Conservation (phyloP, 2,329 filamentous ascomycete genomes). For the Aspergillus vadensis region DNA sequence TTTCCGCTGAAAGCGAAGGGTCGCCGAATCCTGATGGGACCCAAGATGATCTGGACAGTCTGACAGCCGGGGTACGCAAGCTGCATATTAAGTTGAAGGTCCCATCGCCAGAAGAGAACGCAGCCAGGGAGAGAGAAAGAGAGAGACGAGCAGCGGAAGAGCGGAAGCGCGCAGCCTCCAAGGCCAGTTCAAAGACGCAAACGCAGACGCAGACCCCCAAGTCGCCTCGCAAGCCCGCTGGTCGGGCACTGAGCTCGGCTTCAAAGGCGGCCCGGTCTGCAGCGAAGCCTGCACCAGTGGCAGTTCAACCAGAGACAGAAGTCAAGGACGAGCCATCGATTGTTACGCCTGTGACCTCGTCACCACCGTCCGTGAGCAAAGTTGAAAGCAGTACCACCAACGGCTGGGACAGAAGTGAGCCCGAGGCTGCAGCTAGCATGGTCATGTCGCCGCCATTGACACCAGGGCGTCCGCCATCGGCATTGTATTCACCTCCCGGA, state of each 20-base stretch:
- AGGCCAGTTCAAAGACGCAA: constrained; percentile 17
- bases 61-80: constrained; percentile 57
- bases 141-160: constrained; percentile 50
- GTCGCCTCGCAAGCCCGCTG: constrained; percentile 33
- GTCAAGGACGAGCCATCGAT: background rate
- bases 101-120: constrained; percentile 59
- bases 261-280: constrained; percentile 14
- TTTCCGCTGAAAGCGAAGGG: constrained; percentile 7
- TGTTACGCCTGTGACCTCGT: constrained; percentile 10
- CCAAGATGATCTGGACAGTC: constrained; percentile 49
- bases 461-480: constrained; percentile 24
- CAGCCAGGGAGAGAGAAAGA: constrained; percentile 53
- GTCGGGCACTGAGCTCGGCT: constrained; percentile 8
- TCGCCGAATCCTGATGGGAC: background rate
- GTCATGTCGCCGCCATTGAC: constrained; percentile 31
- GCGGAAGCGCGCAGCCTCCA: constrained; percentile 38
- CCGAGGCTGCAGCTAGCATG: constrained; percentile 3
- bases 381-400: constrained; percentile 1
- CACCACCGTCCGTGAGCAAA: constrained; percentile 1
- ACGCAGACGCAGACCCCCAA: constrained; percentile 12
- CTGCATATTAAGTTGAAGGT: constrained; percentile 60
- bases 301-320: background rate
- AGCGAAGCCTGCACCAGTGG: background rate
- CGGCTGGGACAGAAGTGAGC: constrained; percentile 5
- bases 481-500: constrained; percentile 33